phyloP scores from a whole-genome alignment of 2,329 filamentous ascomycete genomes.

The Hyphodiscus sp. region DNA sequence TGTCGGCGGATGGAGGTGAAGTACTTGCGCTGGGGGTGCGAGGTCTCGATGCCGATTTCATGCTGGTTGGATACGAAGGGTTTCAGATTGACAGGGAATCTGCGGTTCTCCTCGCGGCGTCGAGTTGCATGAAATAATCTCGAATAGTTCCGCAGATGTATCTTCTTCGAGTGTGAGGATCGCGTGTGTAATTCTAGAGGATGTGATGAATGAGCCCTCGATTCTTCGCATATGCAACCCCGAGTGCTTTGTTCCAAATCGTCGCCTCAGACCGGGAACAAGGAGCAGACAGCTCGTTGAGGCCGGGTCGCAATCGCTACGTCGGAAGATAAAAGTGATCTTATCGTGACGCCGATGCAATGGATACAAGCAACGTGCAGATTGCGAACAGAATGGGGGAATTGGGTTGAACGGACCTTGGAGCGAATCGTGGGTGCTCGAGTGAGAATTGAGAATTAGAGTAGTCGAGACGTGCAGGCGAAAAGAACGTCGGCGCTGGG shows the following conservation, averaged over 20 bases:
- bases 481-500: neutral
- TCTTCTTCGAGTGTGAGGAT: neutral
- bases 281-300: neutral
- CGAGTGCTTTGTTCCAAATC: neutral
- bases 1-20: constrained; percentile 30
- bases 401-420: neutral
- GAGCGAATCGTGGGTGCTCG: neutral
- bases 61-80: constrained; percentile 19
- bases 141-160: neutral
- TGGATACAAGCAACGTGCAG: neutral
- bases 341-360: neutral
- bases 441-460: neutral
- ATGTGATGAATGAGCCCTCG: neutral
- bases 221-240: neutral
- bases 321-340: neutral
- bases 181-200: neutral
- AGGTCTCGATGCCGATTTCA: constrained; percentile 31
- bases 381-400: neutral
- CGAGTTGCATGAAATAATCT: constrained; percentile 6
- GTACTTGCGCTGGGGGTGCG: constrained; percentile 30
- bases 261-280: neutral
- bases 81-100: constrained; percentile 22
- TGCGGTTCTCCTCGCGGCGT: constrained; percentile 2
- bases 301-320: neutral
- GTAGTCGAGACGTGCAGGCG: neutral